phyloP scores from a whole-genome alignment of 202 grass and related monocot genomes.

The Schoenoplectus tabernaemontani region DNA sequence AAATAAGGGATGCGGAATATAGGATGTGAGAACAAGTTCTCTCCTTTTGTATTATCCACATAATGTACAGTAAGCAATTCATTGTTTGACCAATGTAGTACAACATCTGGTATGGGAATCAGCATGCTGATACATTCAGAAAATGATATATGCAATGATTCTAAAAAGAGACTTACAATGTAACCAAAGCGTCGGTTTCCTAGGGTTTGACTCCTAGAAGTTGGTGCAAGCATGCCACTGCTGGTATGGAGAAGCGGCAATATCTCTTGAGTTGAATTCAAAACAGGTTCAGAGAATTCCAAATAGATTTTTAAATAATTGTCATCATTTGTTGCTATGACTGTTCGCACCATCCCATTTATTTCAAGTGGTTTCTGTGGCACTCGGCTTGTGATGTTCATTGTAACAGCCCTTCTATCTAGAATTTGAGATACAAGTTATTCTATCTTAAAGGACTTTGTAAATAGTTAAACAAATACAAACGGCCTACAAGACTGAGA shows the following conservation, averaged over 20 bases:
- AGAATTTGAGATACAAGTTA: slow-evolving; percentile 12
- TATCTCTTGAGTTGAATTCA: slow-evolving; percentile 60
- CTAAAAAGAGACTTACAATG: slow-evolving; percentile 38
- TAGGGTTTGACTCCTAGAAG: slow-evolving; percentile 45
- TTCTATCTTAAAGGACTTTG: background rate
- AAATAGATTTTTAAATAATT: slow-evolving; percentile 50
- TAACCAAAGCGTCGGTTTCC: slow-evolving; percentile 76
- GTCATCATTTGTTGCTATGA: slow-evolving; percentile 54
- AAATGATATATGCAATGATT: background rate
- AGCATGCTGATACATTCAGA: background rate
- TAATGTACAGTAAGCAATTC: background rate
- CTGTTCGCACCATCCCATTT: slow-evolving; percentile 49
- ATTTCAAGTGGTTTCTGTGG: slow-evolving; percentile 51
- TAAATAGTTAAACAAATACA: background rate
- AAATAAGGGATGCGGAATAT: too few species aligned
- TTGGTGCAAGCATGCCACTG: slow-evolving; percentile 43
- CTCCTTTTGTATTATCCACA: too few species aligned
- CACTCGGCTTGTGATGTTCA: slow-evolving; percentile 47
- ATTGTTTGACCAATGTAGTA: background rate
- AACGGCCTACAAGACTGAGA: background rate
- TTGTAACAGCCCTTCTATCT: slow-evolving; percentile 53
- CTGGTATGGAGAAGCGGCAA: slow-evolving; percentile 34
- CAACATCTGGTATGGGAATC: background rate
- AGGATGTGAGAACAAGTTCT: too few species aligned
- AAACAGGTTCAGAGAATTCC: slow-evolving; percentile 58